Conservation (phyloP, 345 rosid species). For the Microcos paniculata region DNA sequence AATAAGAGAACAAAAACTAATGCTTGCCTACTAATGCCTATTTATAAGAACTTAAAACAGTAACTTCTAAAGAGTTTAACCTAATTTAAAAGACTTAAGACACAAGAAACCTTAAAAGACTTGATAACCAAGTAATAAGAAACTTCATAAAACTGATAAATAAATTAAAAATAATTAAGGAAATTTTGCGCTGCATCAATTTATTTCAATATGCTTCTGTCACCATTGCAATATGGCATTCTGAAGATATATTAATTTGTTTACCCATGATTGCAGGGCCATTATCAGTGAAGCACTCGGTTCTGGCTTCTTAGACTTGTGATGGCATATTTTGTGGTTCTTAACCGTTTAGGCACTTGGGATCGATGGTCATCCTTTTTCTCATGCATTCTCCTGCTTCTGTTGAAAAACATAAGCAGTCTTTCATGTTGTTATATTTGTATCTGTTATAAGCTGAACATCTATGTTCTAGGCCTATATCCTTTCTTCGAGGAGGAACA, state of each 20-base stretch:
- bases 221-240: not conserved
- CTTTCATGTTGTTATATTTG: not conserved
- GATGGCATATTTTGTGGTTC: not conserved
- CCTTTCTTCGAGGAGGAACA: not conserved
- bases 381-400: not conserved
- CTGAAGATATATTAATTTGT: not conserved
- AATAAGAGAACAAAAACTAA: no score
- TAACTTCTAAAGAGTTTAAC: no score
- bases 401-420: not conserved
- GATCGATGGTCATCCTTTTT: not conserved
- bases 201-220: not conserved
- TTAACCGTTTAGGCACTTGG: not conserved
- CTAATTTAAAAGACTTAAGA: no score
- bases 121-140: no score
- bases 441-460: not conserved
- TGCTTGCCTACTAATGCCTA: no score
- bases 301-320: not conserved
- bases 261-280: conserved; percentile 1
- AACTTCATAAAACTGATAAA: no score
- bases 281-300: not conserved
- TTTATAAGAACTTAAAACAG: no score
- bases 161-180: no score
- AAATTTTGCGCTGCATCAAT: no score
- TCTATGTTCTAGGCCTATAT: not conserved
- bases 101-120: no score